These are phyloP conservation scores for Chaetomiaceae sp. DNA, from an alignment of 2,329 filamentous ascomycete genomes.

Conservation along the genomic window DNA sequence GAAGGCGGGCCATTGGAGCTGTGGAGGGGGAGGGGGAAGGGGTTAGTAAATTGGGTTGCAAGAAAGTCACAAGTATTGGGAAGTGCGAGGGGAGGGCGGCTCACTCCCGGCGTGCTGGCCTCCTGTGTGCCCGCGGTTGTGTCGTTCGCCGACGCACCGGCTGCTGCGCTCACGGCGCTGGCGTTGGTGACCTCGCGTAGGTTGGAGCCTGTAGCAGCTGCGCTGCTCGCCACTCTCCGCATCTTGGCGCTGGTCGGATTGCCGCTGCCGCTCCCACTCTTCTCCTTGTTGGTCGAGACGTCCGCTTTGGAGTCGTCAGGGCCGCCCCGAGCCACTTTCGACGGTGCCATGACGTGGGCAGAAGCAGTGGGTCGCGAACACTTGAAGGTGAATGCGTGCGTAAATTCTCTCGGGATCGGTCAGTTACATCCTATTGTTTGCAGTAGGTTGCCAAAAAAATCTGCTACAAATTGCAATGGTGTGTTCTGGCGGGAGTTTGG, in stretches of 20 bases:
- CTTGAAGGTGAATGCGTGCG: no score
- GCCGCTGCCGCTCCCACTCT: conserved; percentile 31
- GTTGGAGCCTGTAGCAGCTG: conserved; percentile 43
- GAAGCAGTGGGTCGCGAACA: not conserved
- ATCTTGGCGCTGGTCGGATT: conserved; percentile 43
- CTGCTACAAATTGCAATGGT: conserved; percentile 5
- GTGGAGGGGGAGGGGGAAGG: not conserved
- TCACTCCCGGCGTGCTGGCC: conserved; percentile 20
- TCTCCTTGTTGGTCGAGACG: conserved; percentile 37
- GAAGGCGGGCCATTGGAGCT: conserved; percentile 63
- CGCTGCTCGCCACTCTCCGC: conserved; percentile 49
- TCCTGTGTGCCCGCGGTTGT: conserved; percentile 20
- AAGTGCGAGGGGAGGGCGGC: conserved; percentile 1
- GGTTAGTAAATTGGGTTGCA: conserved; percentile 3
- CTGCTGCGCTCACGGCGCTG: conserved; percentile 17
- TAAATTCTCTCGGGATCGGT: no score
- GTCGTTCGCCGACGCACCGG: conserved; percentile 27
- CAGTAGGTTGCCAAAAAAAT: no score
- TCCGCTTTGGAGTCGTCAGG: conserved; percentile 42
- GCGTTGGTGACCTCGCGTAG: conserved; percentile 40
- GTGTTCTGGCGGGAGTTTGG: conserved; percentile 7
- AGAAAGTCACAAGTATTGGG: conserved; percentile 16
- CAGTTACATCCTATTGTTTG: no score
- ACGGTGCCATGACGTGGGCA: conserved; percentile 40
- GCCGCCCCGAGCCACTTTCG: conserved; percentile 39